phyloP scores from a whole-genome alignment of 495 filamentous ascomycete species.

The Penicillium canescens region DNA sequence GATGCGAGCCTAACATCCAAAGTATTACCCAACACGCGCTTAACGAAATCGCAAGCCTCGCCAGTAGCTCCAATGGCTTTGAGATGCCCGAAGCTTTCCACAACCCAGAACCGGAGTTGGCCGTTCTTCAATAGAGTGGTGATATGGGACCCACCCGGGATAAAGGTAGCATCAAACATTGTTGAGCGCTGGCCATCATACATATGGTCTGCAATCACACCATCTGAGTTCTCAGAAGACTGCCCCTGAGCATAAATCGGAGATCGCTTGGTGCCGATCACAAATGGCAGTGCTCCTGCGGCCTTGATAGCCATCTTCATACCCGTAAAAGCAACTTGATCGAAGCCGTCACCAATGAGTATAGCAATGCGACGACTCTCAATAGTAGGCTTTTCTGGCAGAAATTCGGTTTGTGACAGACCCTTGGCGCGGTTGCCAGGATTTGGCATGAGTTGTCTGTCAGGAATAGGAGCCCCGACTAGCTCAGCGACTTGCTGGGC shows the following conservation, averaged over 20 bases:
- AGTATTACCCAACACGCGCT: too few relatives aligned
- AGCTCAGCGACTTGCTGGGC: slow-evolving; percentile 68
- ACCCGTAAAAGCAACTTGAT: slow-evolving; percentile 62
- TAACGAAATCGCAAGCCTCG: too few relatives aligned
- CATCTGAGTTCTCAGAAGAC: too few relatives aligned
- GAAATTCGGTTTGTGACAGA: slow-evolving; percentile 70
- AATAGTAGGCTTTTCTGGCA: slow-evolving; percentile 63
- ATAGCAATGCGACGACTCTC: slow-evolving; percentile 73
- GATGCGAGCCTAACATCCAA: too few relatives aligned
- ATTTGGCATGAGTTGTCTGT: too few relatives aligned
- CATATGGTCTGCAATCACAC: slow-evolving; percentile 75
- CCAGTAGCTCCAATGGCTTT: slow-evolving; percentile 82
- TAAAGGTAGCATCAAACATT: slow-evolving; percentile 80
- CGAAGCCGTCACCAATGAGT: slow-evolving; percentile 80
- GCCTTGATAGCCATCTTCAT: slow-evolving; percentile 64
- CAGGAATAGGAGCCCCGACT: too few relatives aligned
- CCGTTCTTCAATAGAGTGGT: slow-evolving; percentile 66
- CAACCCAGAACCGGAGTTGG: slow-evolving; percentile 77
- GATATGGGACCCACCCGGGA: slow-evolving; percentile 72
- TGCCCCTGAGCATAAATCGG: slow-evolving; percentile 51
- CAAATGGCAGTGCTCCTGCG: slow-evolving; percentile 71
- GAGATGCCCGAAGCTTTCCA: slow-evolving; percentile 79
- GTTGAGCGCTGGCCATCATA: slow-evolving; percentile 81
- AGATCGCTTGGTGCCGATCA: slow-evolving; percentile 53
- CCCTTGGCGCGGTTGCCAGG: too few relatives aligned